Evolutionary conservation across 106 monocot species (phyloP).

Genomic region (Platanthera zijinensis): DNA sequence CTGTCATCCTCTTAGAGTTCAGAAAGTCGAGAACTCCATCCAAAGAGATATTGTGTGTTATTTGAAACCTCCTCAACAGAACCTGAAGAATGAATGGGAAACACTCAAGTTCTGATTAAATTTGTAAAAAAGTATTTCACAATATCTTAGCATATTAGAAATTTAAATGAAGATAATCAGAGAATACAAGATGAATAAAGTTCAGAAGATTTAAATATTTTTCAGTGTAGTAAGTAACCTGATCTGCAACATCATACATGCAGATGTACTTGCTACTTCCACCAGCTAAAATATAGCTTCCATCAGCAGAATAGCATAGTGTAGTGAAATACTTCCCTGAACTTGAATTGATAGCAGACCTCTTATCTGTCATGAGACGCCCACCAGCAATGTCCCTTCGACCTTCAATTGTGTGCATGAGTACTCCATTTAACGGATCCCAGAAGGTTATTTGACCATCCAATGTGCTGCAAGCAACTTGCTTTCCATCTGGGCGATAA

Average conservation of each 20-base stretch:
- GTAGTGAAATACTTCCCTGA: slow-evolving; percentile 92
- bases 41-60: slow-evolving; percentile 75
- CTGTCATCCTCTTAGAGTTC: slow-evolving; percentile 94
- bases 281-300: slow-evolving; percentile 93
- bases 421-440: slow-evolving; percentile 79
- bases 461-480: slow-evolving; percentile 85
- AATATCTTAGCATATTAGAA: not conserved
- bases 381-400: slow-evolving; percentile 90
- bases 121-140: not conserved
- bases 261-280: slow-evolving; percentile 95
- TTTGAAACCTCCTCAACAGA: slow-evolving; percentile 80
- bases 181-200: slow-evolving; percentile 1
- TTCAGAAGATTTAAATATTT: not conserved
- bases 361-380: slow-evolving; percentile 88
- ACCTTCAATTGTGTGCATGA: slow-evolving; percentile 97
- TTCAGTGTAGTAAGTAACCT: slow-evolving; percentile 39
- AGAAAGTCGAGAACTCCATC: slow-evolving; percentile 97
- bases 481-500: slow-evolving; percentile 98
- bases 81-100: slow-evolving; percentile 38
- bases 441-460: slow-evolving; percentile 95
- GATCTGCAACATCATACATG: slow-evolving; percentile 96
- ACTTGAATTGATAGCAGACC: slow-evolving; percentile 70
- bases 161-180: slow-evolving; percentile 1
- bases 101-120: not conserved
- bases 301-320: slow-evolving; percentile 94